phyloP scores from a whole-genome alignment of 2,329 filamentous ascomycete genomes.

The Bipolaris bicolor region DNA sequence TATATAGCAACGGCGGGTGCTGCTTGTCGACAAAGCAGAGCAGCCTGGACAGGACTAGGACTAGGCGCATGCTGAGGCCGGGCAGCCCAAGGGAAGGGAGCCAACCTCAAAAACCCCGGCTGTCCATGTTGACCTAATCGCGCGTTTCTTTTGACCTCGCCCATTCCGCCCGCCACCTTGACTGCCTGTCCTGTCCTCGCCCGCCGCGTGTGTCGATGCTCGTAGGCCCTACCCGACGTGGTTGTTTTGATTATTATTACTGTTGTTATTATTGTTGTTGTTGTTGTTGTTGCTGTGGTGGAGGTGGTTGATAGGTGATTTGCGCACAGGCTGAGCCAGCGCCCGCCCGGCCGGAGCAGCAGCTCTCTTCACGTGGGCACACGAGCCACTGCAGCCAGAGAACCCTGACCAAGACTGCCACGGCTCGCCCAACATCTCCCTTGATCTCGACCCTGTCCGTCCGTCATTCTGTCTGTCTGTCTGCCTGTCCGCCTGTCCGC shows the following conservation, averaged over 20 bases:
- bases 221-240: not conserved
- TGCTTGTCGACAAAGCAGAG: constrained; percentile 12
- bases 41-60: constrained; percentile 28
- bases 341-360: not conserved
- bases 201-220: not conserved
- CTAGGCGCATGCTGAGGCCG: constrained; percentile 25
- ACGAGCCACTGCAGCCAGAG: constrained; percentile 23
- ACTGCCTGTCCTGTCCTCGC: constrained; percentile 11
- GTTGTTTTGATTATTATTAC: too few species aligned
- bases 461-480: too few species aligned
- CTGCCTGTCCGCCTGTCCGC: too few species aligned
- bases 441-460: constrained; percentile 4
- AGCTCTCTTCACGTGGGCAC: constrained; percentile 38
- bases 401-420: constrained; percentile 11
- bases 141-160: constrained; percentile 32
- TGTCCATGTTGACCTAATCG: constrained; percentile 26
- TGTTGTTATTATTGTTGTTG: too few species aligned
- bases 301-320: constrained; percentile 23
- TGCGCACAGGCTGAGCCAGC: constrained; percentile 4
- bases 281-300: not conserved
- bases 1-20: not conserved
- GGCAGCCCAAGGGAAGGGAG: constrained; percentile 14
- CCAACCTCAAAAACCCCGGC: constrained; percentile 25
- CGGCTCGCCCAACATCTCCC: constrained; percentile 12
- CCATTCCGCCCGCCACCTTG: constrained; percentile 19